phyloP scores from a whole-genome alignment of 1,284 basidiomycete species.

The Apiotrichum sp. region DNA sequence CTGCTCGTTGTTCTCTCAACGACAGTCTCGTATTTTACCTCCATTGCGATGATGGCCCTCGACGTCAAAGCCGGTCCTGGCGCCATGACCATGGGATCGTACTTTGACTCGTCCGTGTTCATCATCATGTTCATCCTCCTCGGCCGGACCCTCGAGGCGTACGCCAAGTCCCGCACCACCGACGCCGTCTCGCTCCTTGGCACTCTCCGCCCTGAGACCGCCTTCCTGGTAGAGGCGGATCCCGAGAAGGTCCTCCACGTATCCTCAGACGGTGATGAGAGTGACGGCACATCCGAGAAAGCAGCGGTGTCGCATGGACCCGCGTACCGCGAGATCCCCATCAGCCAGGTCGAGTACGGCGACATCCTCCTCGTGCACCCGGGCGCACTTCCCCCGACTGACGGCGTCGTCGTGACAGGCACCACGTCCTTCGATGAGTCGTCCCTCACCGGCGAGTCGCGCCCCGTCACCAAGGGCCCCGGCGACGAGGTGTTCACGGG shows the following conservation, averaged over 20 bases:
- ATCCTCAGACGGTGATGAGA: slow-evolving; percentile 9
- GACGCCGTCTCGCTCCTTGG: slow-evolving; percentile 94
- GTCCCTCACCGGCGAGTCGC: slow-evolving; percentile 74
- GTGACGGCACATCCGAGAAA: background rate
- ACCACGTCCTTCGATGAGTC: slow-evolving; percentile 68
- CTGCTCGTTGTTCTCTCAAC: slow-evolving; percentile 94
- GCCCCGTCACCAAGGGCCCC: slow-evolving; percentile 56
- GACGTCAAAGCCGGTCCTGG: slow-evolving; percentile 54
- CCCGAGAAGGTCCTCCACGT: slow-evolving; percentile 43
- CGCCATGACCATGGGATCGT: slow-evolving; percentile 52
- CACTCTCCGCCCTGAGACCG: slow-evolving; percentile 87
- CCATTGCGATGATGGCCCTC: slow-evolving; percentile 56
- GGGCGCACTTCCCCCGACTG: slow-evolving; percentile 91
- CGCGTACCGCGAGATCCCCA: slow-evolving; percentile 73
- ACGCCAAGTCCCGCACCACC: slow-evolving; percentile 93
- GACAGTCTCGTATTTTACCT: slow-evolving; percentile 78
- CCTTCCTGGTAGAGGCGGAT: slow-evolving; percentile 75
- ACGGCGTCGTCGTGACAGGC: slow-evolving; percentile 58
- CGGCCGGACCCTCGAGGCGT: slow-evolving; percentile 91
- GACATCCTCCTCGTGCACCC: slow-evolving; percentile 92
- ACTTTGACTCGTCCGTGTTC: slow-evolving; percentile 99
- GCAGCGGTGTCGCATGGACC: slow-evolving; percentile 39
- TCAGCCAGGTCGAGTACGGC: slow-evolving; percentile 89
- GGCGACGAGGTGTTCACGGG: slow-evolving; percentile 87
- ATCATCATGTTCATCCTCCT: slow-evolving; percentile 95